Conservation (phyloP, 2,329 filamentous ascomycete genomes). For the Diaporthe sp. region DNA sequence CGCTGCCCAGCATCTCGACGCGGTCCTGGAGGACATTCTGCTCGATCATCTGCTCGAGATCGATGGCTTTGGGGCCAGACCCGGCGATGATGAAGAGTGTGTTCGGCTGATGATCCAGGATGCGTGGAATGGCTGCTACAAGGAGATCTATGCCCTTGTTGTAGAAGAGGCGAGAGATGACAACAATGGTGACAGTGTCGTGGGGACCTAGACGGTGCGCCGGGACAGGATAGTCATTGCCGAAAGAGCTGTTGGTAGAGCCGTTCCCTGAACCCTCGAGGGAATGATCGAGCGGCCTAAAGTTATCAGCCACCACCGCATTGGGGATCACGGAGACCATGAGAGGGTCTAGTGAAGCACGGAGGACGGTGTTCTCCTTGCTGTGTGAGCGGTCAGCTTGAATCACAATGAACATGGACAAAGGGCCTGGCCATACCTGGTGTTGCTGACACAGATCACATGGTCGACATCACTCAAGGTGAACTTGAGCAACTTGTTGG, state of each 20-base stretch:
- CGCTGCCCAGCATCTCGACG: slow-evolving; percentile 90
- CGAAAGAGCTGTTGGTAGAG: slow-evolving; percentile 50
- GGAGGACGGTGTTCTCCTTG: slow-evolving; percentile 97
- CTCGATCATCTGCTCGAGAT: slow-evolving; percentile 98
- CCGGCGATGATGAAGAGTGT: slow-evolving; percentile 98
- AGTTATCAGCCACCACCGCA: slow-evolving; percentile 96
- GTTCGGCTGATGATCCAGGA: slow-evolving; percentile 89
- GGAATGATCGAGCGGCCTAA: slow-evolving; percentile 76
- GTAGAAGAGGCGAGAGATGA: slow-evolving; percentile 97
- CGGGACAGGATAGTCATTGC: slow-evolving; percentile 57
- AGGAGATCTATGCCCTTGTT: slow-evolving; percentile 98
- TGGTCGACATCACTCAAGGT: slow-evolving; percentile 96
- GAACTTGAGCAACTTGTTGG: slow-evolving; percentile 98
- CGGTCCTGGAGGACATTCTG: slow-evolving; percentile 93
- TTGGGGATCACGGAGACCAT: slow-evolving; percentile 99
- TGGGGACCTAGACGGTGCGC: slow-evolving; percentile 81
- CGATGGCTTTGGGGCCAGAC: slow-evolving; percentile 95
- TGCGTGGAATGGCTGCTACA: slow-evolving; percentile 95
- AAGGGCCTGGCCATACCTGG: slow-evolving; percentile 74
- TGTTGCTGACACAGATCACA: slow-evolving; percentile 98
- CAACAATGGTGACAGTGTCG: slow-evolving; percentile 94
- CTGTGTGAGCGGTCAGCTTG: slow-evolving; percentile 59
- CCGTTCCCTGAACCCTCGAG: slow-evolving; percentile 39
- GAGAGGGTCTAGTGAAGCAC: slow-evolving; percentile 92
- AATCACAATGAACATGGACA: not conserved